Base-by-base conservation (phyloP, 2,329 filamentous ascomycete species). In the Myriosclerotinia curreyana region DNA sequence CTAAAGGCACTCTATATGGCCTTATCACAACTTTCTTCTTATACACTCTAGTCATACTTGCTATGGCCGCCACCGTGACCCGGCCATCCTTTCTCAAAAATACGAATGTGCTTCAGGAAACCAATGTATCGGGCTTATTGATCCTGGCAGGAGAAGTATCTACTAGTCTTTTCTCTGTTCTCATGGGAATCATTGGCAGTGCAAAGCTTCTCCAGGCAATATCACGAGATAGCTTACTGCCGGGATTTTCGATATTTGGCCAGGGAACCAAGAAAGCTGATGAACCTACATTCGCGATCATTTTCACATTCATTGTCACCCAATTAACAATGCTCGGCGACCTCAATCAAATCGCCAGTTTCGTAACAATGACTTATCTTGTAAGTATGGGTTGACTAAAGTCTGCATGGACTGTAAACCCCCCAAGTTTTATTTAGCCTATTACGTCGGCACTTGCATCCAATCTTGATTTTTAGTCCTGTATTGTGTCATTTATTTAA, bases 331-430 rank as follows among this genome's bases (percentile, higher is more conserved):
- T 96, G 76, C 83, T 96, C 59, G 89, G 90, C 52, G 86, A 96
- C 71, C 84, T 96, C 69, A 95, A 96, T 74, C 89, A 91, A 72
- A 96, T 96, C 70, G 92, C 92, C 7, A 94, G 91, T 0, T 86
- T 96, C 64, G 91, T 96, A 53, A 94, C 92, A 2, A 96, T 96
- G 90, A 90, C 90, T 20, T 96, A 95, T 73, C 85, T 95, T 72
- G 83, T 83, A 74, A 74, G 77, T 71, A 22, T 11, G 15, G 12
- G 56, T 49, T 48, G 17, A 15, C 31, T 50, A 28, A 53, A n/a
- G 2, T 40, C 6, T 49, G 20, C 48, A 34, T 36, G 34, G 12
- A 31, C 14, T 42, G 40, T 20, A n/a, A 34, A 31, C 20, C 25
- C 5, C n/a, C 6, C 15, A 1, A 17, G 7, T 12, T 22, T 40